Percentiles rank a stretch among this genome's conserved stretches.
These are phyloP conservation scores for Selaginella moellendorffii DNA, from an alignment of 75 land plant species.

Conservation along the genomic window DNA sequence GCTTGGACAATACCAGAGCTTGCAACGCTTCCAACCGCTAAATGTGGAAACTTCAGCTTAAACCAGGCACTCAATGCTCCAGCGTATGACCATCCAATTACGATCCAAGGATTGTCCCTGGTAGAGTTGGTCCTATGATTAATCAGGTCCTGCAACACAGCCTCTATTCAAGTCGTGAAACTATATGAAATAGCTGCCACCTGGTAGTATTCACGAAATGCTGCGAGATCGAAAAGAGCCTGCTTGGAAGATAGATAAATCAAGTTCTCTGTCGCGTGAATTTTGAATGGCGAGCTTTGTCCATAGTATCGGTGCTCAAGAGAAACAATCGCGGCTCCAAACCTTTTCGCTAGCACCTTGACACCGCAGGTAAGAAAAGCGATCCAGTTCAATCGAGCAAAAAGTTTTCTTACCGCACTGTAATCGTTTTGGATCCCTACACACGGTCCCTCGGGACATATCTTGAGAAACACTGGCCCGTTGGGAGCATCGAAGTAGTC, in stretches of 20 bases:
- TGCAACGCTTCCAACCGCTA: constrained; percentile 81
- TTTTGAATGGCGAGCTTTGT: constrained; percentile 68
- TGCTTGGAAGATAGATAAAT: constrained; percentile 88
- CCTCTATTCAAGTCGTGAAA: neutral
- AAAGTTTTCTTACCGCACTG: constrained; percentile 16
- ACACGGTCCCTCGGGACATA: constrained; percentile 20
- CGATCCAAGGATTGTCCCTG: constrained; percentile 66
- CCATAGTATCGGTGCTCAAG: constrained; percentile 99
- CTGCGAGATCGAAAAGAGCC: constrained; percentile 89
- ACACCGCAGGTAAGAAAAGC: too few relatives aligned
- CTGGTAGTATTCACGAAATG: constrained; percentile 79
- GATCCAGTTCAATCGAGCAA: too few relatives aligned
- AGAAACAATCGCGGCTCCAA: constrained; percentile 87
- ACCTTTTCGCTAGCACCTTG: constrained; percentile 92
- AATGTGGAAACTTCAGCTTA: constrained; percentile 84
- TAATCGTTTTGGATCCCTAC: constrained; percentile 16
- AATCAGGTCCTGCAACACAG: constrained; percentile 47
- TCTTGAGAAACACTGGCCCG: constrained; percentile 15
- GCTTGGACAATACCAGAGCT: constrained; percentile 94
- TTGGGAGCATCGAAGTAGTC: constrained; percentile 7
- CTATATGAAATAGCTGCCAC: constrained; percentile 18
- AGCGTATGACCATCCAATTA: constrained; percentile 85
- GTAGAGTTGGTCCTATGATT: constrained; percentile 33
- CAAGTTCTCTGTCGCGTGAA: constrained; percentile 53
- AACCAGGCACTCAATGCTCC: constrained; percentile 99